These are phyloP conservation scores for Cercospora sp. DNA, from an alignment of 2,329 filamentous ascomycete genomes.

Conservation along the genomic window DNA sequence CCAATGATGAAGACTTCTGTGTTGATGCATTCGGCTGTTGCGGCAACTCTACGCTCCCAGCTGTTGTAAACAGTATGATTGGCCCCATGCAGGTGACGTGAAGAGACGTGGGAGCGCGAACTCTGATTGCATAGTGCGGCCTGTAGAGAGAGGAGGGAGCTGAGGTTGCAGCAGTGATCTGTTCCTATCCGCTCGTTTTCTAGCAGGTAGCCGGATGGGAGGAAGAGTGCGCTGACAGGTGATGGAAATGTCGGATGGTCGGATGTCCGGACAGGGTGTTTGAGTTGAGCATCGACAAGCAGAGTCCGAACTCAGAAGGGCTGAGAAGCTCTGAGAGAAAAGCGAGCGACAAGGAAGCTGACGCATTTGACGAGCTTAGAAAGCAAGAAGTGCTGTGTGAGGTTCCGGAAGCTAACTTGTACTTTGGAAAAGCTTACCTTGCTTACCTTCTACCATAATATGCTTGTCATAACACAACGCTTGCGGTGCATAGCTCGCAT, in stretches of 20 bases:
- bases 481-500: neutral
- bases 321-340: neutral
- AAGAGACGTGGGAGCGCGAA: neutral
- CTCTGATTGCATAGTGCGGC: neutral
- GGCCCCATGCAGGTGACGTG: neutral
- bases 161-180: neutral
- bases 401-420: neutral
- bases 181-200: neutral
- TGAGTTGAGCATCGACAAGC: neutral
- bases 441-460: neutral
- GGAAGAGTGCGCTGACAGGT: neutral
- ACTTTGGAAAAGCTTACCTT: neutral
- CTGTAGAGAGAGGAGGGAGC: neutral
- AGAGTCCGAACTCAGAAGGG: neutral
- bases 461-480: neutral
- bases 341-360: neutral
- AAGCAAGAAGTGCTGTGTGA: neutral
- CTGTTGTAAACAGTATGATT: neutral
- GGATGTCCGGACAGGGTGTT: neutral
- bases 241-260: neutral
- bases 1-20: neutral
- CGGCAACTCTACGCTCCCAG: neutral
- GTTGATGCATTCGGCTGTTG: neutral
- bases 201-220: neutral
- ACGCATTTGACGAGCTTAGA: neutral